phyloP scores from a whole-genome alignment of 2,329 filamentous ascomycete species.

The Piedraia hortae region DNA sequence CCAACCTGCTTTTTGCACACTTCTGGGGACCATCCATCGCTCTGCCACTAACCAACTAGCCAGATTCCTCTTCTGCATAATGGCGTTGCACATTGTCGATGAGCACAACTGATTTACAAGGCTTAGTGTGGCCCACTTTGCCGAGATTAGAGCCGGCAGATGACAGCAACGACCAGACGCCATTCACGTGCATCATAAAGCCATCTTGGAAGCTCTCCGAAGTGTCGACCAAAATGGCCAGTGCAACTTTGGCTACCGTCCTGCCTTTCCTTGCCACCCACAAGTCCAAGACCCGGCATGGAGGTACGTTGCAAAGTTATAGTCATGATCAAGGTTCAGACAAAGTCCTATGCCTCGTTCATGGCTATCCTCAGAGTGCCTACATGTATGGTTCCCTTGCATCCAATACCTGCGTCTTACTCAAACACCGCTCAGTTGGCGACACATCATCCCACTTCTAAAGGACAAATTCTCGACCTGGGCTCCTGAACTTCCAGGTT shows the following conservation, averaged over 20 bases:
- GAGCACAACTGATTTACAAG: too few species aligned
- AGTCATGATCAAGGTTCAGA: slow-evolving; percentile 11
- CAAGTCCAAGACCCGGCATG: slow-evolving; percentile 7
- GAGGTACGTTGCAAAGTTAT: slow-evolving; percentile 11
- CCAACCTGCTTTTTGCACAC: too few species aligned
- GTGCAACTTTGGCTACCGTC: slow-evolving; percentile 7
- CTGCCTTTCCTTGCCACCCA: slow-evolving; percentile 9
- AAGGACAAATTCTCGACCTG: slow-evolving; percentile 18
- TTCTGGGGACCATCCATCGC: too few species aligned
- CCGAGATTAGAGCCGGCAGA: too few species aligned
- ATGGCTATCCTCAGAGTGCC: slow-evolving; percentile 20
- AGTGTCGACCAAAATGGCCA: slow-evolving; percentile 5
- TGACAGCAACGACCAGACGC: too few species aligned
- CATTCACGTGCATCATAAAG: too few species aligned
- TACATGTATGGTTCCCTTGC: slow-evolving; percentile 7
- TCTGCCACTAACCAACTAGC: too few species aligned
- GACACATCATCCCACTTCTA: slow-evolving; percentile 14
- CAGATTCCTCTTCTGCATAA: too few species aligned
- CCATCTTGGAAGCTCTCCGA: too few species aligned
- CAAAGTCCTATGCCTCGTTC: slow-evolving; percentile 17
- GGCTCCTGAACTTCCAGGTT: slow-evolving; percentile 21
- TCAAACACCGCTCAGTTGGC: slow-evolving; percentile 7
- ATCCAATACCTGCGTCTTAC: not conserved
- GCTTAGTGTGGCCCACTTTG: too few species aligned
- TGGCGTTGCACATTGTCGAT: too few species aligned